Base-by-base conservation (phyloP, 2,329 filamentous ascomycete species). In the Phyllosticta citribraziliensis region DNA sequence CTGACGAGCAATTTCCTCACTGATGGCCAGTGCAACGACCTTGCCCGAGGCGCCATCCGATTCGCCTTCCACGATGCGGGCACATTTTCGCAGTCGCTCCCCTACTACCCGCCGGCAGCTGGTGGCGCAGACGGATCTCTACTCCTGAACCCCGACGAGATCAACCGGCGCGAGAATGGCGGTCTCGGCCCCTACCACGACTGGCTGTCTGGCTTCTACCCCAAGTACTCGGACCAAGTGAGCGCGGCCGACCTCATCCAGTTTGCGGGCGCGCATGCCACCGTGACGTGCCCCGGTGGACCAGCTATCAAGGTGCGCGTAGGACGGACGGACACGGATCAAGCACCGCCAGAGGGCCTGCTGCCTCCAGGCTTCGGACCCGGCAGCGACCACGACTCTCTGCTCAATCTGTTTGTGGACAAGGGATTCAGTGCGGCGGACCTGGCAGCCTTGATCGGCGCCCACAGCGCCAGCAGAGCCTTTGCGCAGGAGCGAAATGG, bases 181-280 rank as follows among this genome's bases (percentile, higher is more conserved):
- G 80, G 80, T 0, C 72, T 84, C 5, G 67, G 75, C 60, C 69
- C 66, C 5, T 60, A 56, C 58, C 25, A 60, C 58, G n/a, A 8
- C 24, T 77, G 80, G 52, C 75, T 74, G 12, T 63, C 61, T 1
- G 66, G 73, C 24, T 73, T 78, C 5, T 67, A 70, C 54, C 62
- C 63, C 1, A 74, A 80, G 65, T 75, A 75, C 61, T 72, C 75
- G 59, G 78, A 75, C 62, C 69, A 72, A 17, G 74, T 82, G 17
- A 71, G 75, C 14, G 79, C 80, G 64, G 82, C 81, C n/a, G 82
- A 84, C 68, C 70, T 84, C 17, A 78, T 82, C 51, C 79, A 83
- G 67, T 77, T 81, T 57, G 79, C 76, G 1, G 75, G 64, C 50
- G 73, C 71, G 57, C 72, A 80, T 52, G 80, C 78, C 5, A 78